Percentiles rank a stretch among this genome's conserved stretches.
Conservation (phyloP, 768 basidiomycete species). For the Dentipellis sp. region DNA sequence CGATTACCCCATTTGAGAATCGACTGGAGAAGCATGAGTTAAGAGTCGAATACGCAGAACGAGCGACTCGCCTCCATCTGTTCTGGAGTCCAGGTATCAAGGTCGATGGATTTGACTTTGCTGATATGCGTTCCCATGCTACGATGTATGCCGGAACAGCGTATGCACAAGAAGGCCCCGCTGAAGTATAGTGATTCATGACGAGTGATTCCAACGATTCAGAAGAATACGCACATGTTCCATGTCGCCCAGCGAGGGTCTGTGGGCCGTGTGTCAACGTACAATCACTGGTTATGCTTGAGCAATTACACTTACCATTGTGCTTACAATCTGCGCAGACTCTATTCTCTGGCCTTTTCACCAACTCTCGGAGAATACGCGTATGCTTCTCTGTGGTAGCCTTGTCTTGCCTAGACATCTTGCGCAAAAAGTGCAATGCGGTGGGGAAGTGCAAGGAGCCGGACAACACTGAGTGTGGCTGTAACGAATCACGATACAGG, state of each 20-base stretch:
- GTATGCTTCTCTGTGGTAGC: constrained; percentile 76
- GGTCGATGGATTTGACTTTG: constrained; percentile 94
- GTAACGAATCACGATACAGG: too few relatives aligned
- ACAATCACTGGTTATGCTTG: not conserved
- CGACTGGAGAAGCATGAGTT: constrained; percentile 15
- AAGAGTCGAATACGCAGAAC: not conserved
- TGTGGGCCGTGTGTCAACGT: constrained; percentile 21
- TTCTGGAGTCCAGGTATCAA: constrained; percentile 96
- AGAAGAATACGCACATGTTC: constrained; percentile 62
- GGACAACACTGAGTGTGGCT: too few relatives aligned
- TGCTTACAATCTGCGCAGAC: constrained; percentile 94
- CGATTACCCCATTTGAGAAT: constrained; percentile 94
- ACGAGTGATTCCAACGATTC: not conserved
- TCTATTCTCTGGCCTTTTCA: constrained; percentile 89
- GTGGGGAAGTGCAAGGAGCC: too few relatives aligned
- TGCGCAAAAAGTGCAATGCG: constrained; percentile 3
- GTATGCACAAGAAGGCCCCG: constrained; percentile 91
- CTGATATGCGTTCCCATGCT: constrained; percentile 98
- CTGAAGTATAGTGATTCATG: constrained; percentile 27
- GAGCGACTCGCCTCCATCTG: constrained; percentile 72
- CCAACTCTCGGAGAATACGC: constrained; percentile 71
- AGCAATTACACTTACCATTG: constrained; percentile 55
- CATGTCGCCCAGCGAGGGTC: constrained; percentile 98
- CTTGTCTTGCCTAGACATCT: constrained; percentile 62
- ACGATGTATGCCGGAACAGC: constrained; percentile 95